These are phyloP conservation scores for Teratosphaeria epicoccoides DNA, from an alignment of 2,329 filamentous ascomycete genomes.

Conservation along the genomic window DNA sequence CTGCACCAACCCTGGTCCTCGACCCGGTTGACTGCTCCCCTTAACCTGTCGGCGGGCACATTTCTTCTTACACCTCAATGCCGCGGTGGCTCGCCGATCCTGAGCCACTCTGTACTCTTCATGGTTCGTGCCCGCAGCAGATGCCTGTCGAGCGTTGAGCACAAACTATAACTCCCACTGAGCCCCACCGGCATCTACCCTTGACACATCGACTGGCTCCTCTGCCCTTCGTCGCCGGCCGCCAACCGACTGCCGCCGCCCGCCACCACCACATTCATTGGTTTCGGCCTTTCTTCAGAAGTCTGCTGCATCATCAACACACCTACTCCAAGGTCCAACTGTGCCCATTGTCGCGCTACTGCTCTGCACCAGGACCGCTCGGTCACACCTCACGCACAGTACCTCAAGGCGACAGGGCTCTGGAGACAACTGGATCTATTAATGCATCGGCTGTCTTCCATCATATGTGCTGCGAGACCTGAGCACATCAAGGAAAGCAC, in stretches of 20 bases:
- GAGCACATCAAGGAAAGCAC: not conserved
- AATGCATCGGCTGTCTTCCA: not conserved
- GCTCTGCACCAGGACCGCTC: not conserved
- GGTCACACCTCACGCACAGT: not conserved
- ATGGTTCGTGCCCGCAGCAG: not conserved
- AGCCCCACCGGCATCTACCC: not conserved
- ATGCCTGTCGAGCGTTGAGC: not conserved
- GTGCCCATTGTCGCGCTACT: not conserved
- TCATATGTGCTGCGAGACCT: not conserved
- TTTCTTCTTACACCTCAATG: not conserved
- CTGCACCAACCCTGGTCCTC: not conserved
- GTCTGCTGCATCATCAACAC: not conserved
- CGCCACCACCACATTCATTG: not conserved
- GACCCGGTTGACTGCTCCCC: not conserved
- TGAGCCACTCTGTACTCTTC: not conserved
- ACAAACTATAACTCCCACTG: not conserved
- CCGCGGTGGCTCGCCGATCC: not conserved
- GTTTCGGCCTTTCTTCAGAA: not conserved
- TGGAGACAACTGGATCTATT: not conserved
- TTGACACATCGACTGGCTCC: not conserved
- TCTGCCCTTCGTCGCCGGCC: not conserved
- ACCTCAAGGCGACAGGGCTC: not conserved
- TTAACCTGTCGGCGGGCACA: not conserved
- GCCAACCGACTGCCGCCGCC: constrained; percentile 1
- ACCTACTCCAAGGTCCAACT: not conserved